Base-by-base conservation (phyloP, 2,329 filamentous ascomycete genomes). In the Hypoxylon sp. region DNA sequence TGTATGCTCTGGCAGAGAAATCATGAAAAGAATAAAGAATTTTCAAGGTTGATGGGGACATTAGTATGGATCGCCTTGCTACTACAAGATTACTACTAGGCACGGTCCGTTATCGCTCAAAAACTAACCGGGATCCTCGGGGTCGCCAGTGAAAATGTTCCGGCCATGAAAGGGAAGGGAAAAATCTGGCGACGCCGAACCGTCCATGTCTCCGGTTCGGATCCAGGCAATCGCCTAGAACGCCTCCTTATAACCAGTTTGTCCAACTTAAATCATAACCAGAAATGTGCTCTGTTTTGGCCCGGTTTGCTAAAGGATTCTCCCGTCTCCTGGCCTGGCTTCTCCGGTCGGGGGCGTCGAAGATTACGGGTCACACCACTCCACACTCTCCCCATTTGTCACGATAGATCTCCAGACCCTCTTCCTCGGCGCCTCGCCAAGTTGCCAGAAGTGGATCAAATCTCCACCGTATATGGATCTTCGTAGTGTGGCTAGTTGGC, bases 371-470 rank as follows among this genome's bases (percentile, higher is more conserved):
- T 69, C 69, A 71, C 63, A 69, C 68, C 71, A 71, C 73, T 73
- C 72, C 70, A 74, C 63, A n/a, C 71, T 72, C 73, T 72, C 67
- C 71, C 71, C 70, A 74, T 67, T 69, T 70, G 70, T 75, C 73
- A 75, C 73, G 73, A 75, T 75, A 70, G 51, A 69, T 71, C 69
- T 64, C 69, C 63, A 68, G 60, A 66, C 69, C 37, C 51, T 64
- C 37, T 63, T 61, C 50, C 60, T 63, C 64, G 63, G 69, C 69
- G 63, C 65, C 53, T 70, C 65, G 69, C 68, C 63, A 64, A 69
- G 69, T 65, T 71, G 56, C 66, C 46, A 71, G 63, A 69, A 70
- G 73, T 75, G 73, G 73, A 74, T 68, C 71, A 68, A 67, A 68
- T 65, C 70, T 69, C 72, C 72, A 71, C 68, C 45, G 55, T 48